Conservation (phyloP, 495 filamentous ascomycete species). For the Barbatosphaeria neglecta region DNA sequence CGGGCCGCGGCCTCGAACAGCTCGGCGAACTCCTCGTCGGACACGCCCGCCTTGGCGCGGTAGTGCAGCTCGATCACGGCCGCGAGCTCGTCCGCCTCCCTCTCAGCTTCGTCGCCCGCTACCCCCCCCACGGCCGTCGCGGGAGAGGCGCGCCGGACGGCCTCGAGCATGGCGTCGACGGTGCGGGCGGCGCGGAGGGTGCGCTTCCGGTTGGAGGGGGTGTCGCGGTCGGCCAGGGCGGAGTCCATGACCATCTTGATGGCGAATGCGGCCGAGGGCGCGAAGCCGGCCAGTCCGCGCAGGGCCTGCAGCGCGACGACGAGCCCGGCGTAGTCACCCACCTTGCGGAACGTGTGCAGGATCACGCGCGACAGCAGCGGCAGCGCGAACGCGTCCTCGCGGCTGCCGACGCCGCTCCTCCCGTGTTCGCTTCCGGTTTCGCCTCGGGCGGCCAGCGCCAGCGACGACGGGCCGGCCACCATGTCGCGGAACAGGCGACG, state of each 20-base stretch:
- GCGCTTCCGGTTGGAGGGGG: conserved; percentile 18
- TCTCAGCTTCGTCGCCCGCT: conserved; percentile 8
- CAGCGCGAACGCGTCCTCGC: not conserved
- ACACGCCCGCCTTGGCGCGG: conserved; percentile 30
- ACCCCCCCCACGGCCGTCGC: no score
- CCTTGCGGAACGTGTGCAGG: conserved; percentile 32
- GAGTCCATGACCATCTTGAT: conserved; percentile 28
- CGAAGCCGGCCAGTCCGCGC: conserved; percentile 39
- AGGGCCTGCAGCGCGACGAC: conserved; percentile 50
- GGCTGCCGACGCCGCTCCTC: not conserved
- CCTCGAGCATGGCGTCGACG: conserved; percentile 18
- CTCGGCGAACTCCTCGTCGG: conserved; percentile 22
- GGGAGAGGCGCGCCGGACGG: conserved; percentile 1
- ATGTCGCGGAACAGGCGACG: conserved; percentile 52
- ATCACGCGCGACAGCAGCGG: conserved; percentile 23
- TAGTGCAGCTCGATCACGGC: conserved; percentile 17
- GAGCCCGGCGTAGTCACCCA: conserved; percentile 37
- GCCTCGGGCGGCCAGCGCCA: conserved; percentile 18
- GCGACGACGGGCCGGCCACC: conserved; percentile 31
- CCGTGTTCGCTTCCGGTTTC: conserved; percentile 14
- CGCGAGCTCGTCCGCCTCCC: conserved; percentile 11
- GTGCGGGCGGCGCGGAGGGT: conserved; percentile 18
- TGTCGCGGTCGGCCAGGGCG: conserved; percentile 18
- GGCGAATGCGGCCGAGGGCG: conserved; percentile 26
- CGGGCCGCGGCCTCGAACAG: conserved; percentile 29